Evolutionary conservation across 1,139 yeast genomes (phyloP), one percentile per base, ranked within the genome.

Genomic region (Pichia sp.): DNA sequence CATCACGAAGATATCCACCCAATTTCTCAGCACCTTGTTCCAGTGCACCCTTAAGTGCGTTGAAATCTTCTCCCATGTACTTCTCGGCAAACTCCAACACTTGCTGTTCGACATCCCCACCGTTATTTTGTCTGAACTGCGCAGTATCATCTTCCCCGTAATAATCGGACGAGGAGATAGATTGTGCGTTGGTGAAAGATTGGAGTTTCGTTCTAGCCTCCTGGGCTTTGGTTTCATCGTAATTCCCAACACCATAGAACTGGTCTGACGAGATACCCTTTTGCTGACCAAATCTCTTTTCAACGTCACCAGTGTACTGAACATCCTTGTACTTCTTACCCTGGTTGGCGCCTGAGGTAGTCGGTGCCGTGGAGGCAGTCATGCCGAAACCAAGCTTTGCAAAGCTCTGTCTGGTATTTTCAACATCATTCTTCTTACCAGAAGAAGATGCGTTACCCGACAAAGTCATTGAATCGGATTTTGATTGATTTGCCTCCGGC

Each of bases 261-360:
- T 91, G 95, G 71, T 95, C 99, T 0, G 97, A 91, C 0, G 98
- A 92, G 61, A 93, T 95, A 54, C 92, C 96, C 77, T 90, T 93
- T 70, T 92, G 97, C 45, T 76, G 75, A 55, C 97, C 98, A 70
- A 79, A 93, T 71, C 91, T 89, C 66, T 79, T 80, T 46, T 81
- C 81, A 36, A 86, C 87, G 62, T 84, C 85, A 46, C 93, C 93
- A 1, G 90, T 82, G 68, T 85, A 80, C 16, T 60, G 59, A 36
- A 73, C 76, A 49, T 73, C 70, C 51, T 72, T 71, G 34, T 66
- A 65, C 24, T 78, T 78, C 63, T 77, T 85, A 6, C 48, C 47
- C n/a, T 51, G 48, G 8, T 41, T 46, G 6, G 54, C 6, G 10
- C 45, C 36, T 61, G 75, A 74, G 6, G 30, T 20, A 27, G 69